Percentiles rank a stretch among this genome's conserved stretches.
These are phyloP conservation scores for Lactifluus hygrophoroides DNA, from an alignment of 768 basidiomycete genomes.

Conservation along the genomic window DNA sequence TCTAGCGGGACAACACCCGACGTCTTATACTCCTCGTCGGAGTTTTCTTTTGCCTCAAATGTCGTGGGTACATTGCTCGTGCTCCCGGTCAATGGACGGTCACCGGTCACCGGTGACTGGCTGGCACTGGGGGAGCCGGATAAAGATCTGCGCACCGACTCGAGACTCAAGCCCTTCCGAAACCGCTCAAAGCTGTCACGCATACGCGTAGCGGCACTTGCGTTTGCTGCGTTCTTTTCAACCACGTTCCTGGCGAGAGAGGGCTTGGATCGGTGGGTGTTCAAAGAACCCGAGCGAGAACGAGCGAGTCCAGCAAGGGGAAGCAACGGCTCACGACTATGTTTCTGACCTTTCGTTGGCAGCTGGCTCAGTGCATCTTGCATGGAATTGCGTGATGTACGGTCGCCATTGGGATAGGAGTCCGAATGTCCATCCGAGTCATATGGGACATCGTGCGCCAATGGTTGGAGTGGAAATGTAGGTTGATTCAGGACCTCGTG, in stretches of 20 bases:
- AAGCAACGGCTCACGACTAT: conserved; percentile 66
- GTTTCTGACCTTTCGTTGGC: conserved; percentile 39
- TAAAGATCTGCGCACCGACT: conserved; percentile 24
- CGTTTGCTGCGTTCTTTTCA: conserved; percentile 25
- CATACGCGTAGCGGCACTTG: conserved; percentile 32
- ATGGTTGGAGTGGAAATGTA: conserved; percentile 34
- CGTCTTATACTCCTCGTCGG: conserved; percentile 15
- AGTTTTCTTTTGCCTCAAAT: conserved; percentile 16
- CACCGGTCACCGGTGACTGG: conserved; percentile 14
- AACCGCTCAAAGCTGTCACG: conserved; percentile 56
- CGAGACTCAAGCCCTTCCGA: conserved; percentile 39
- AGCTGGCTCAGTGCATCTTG: conserved; percentile 28
- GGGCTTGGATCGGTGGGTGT: conserved; percentile 23
- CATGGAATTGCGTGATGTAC: conserved; percentile 18
- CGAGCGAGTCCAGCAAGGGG: conserved; percentile 37
- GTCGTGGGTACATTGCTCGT: conserved; percentile 8
- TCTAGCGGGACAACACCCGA: conserved; percentile 7
- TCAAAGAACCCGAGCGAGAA: conserved; percentile 17
- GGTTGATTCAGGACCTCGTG: conserved; percentile 18
- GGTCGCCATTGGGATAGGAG: neutral
- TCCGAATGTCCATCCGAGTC: conserved; percentile 37
- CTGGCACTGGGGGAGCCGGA: conserved; percentile 17
- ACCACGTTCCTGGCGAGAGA: conserved; percentile 23
- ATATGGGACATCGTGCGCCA: conserved; percentile 31
- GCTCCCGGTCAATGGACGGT: conserved; percentile 12